Base-by-base conservation (phyloP, 2,329 filamentous ascomycete species). In the Alternaria viburni region DNA sequence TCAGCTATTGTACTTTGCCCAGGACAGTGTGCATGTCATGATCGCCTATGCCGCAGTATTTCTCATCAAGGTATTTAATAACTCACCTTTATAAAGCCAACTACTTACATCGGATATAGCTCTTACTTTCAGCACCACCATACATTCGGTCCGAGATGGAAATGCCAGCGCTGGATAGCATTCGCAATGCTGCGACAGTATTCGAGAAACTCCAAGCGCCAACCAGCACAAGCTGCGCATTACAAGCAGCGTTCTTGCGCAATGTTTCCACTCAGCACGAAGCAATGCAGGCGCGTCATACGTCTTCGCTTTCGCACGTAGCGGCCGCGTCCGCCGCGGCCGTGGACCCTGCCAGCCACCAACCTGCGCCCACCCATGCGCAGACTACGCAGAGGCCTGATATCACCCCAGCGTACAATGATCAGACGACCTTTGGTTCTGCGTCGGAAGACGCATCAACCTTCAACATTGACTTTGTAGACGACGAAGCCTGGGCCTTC, bases 31-130 rank as follows among this genome's bases (percentile, higher is more conserved):
- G 21, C 62, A 65, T 49, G 51, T 62, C 36, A 65, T 65, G 62
- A 59, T 65, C 25, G 62, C 62, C 12, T 65, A 65, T 46, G 62
- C 62, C n/a, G 55, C 59, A 15, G 62, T 65, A 12, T 65, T 65
- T 13, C 59, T 65, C 6, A 62, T 65, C 50, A 65, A 65, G 59
- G 62, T 65, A 62, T 12, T n/a, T 32, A 6, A 25, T 23, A 4
- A 9, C 41, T 6, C 5, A 6, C n/a, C 36, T 17, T 11, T 11
- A 6, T 6, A 11, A 17, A 41, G 36, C 36, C n/a, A 11, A 41
- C 5, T 41, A 41, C 36, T 41, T 41, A 41, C 36, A 17, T 41
- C 4, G 5, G 5, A 28, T 19, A 23, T 30, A 59, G 56, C 41
- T 59, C 7, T 32, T 59, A 26, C 30, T 51, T 10, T 59, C 56